Conservation (phyloP, 768 basidiomycete genomes). For the Gelatoporia subvermispora region DNA sequence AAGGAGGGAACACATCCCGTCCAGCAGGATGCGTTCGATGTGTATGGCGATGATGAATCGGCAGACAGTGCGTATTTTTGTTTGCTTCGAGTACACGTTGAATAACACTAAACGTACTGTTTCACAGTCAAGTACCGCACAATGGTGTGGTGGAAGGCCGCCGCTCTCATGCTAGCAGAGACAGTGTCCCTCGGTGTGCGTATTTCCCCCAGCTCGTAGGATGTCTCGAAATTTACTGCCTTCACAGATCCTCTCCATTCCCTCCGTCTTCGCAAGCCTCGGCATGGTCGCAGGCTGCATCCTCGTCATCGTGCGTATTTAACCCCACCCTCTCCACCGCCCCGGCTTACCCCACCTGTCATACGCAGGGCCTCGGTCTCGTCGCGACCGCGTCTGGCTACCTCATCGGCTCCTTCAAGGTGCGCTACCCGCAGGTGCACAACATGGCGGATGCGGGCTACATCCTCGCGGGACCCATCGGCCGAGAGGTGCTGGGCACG, state of each 20-base stretch:
- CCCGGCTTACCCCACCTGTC: too few relatives aligned
- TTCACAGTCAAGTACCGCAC: slow-evolving; percentile 25
- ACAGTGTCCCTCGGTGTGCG: slow-evolving; percentile 26
- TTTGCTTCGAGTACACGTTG: not conserved
- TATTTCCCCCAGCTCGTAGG: not conserved
- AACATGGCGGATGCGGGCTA: slow-evolving; percentile 29
- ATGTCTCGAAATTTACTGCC: not conserved
- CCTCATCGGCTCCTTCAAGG: slow-evolving; percentile 25
- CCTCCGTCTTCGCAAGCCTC: slow-evolving; percentile 22
- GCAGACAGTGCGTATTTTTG: slow-evolving; percentile 17
- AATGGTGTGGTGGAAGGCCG: slow-evolving; percentile 28
- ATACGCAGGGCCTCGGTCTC: slow-evolving; percentile 16
- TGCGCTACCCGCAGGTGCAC: slow-evolving; percentile 28
- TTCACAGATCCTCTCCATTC: slow-evolving; percentile 24
- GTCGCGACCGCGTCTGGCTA: slow-evolving; percentile 24
- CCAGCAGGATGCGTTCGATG: slow-evolving; percentile 13
- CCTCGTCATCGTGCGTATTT: slow-evolving; percentile 18
- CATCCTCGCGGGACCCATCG: slow-evolving; percentile 24
- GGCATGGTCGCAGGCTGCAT: slow-evolving; percentile 25
- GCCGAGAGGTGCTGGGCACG: slow-evolving; percentile 25
- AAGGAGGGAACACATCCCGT: not conserved
- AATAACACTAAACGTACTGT: not conserved
- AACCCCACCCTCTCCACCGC: not conserved
- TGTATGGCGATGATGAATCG: slow-evolving; percentile 20
- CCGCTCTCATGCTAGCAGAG: slow-evolving; percentile 28